A percentile compares a stretch with the other conserved stretches of the same genome.
Conservation (phyloP, 192 early-diverging fungal genomes). For the Coemansia sp. region DNA sequence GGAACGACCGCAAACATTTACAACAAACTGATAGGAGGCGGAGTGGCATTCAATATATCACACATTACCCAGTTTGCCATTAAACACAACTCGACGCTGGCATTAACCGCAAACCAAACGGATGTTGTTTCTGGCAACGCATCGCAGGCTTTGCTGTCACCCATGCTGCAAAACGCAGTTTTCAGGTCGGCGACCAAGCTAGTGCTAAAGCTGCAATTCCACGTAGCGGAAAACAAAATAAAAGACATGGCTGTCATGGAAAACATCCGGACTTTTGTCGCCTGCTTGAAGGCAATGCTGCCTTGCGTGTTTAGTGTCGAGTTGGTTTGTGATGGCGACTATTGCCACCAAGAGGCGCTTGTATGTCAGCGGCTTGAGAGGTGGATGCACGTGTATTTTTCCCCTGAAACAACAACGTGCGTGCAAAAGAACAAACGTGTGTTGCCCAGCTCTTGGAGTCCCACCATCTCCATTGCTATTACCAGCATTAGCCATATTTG, state of each 20-base stretch:
- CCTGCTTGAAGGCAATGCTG: background rate
- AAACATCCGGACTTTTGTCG: background rate
- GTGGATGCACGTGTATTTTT: background rate
- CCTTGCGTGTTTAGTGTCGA: background rate
- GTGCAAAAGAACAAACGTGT: background rate
- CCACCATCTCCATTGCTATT: background rate
- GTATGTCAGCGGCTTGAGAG: background rate
- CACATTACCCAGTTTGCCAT: background rate
- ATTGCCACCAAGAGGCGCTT: background rate
- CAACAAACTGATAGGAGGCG: background rate
- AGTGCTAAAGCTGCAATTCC: background rate
- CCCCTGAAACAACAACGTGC: background rate
- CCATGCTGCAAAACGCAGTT: background rate
- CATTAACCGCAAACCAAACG: background rate
- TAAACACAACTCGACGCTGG: background rate
- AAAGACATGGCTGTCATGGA: background rate
- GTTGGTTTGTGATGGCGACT: background rate
- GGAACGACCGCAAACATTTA: background rate
- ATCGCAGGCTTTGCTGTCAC: background rate
- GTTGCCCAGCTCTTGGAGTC: background rate
- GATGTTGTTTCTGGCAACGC: background rate
- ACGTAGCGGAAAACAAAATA: background rate
- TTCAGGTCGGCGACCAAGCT: background rate
- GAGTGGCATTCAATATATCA: background rate
- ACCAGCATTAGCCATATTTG: background rate